Percentiles rank a stretch among this genome's conserved stretches.
These are phyloP conservation scores for Microcyclosporella mali DNA, from an alignment of 2,329 filamentous ascomycete genomes.

Conservation along the genomic window DNA sequence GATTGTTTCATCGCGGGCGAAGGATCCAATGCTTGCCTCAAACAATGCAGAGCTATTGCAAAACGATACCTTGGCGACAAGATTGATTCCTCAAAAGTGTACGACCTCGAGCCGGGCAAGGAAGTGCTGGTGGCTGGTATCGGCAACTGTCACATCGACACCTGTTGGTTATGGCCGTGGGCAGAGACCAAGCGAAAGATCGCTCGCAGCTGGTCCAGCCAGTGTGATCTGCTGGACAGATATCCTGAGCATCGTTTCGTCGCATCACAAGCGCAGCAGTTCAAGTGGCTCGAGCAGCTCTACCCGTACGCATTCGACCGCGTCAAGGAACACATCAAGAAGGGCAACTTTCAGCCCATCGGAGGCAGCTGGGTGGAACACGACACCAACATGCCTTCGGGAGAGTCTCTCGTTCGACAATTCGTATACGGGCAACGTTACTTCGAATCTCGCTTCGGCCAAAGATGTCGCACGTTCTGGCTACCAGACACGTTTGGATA, in stretches of 20 bases:
- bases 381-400: slow-evolving; percentile 94
- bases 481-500: slow-evolving; percentile 97
- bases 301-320: slow-evolving; percentile 87
- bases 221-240: slow-evolving; percentile 89
- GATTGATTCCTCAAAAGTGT: slow-evolving; percentile 78
- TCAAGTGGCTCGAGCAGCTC: slow-evolving; percentile 88
- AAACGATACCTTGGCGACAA: slow-evolving; percentile 73
- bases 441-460: slow-evolving; percentile 88
- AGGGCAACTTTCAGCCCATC: slow-evolving; percentile 87
- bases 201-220: slow-evolving; percentile 90
- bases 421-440: slow-evolving; percentile 94
- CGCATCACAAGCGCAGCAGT: slow-evolving; percentile 92
- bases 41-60: slow-evolving; percentile 75
- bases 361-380: slow-evolving; percentile 99
- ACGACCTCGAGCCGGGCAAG: slow-evolving; percentile 54
- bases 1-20: slow-evolving; percentile 79
- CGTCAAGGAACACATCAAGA: slow-evolving; percentile 83
- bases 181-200: slow-evolving; percentile 97
- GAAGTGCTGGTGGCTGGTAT: slow-evolving; percentile 78
- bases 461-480: slow-evolving; percentile 89
- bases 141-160: slow-evolving; percentile 96
- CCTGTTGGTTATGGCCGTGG: slow-evolving; percentile 98
- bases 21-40: slow-evolving; percentile 65
- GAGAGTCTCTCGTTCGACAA: slow-evolving; percentile 87
- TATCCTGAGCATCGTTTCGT: slow-evolving; percentile 92